Evolutionary conservation across 305 asterid genomes (phyloP).

Genomic region (Fraxinus sp.): DNA sequence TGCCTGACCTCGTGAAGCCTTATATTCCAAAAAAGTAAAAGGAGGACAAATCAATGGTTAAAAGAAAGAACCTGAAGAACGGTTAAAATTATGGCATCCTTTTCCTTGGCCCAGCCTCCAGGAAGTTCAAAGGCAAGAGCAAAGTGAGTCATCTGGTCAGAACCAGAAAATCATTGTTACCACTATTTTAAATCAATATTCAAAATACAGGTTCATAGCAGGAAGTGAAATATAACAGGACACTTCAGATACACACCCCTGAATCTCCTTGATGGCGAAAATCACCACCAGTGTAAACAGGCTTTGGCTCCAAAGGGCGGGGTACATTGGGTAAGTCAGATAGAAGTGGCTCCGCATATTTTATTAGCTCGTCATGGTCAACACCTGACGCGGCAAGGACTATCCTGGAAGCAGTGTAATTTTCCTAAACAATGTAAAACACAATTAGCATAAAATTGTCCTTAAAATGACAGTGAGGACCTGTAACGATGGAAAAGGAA

Average conservation of each 20-base stretch:
- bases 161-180: constrained; percentile 18
- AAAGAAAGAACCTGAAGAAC: constrained; percentile 75
- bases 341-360: constrained; percentile 77
- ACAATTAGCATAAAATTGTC: constrained; percentile 19
- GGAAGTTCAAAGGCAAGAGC: constrained; percentile 97
- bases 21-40: neutral
- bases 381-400: constrained; percentile 95
- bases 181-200: constrained; percentile 11
- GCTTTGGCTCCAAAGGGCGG: constrained; percentile 47
- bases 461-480: constrained; percentile 3
- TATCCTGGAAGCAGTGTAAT: constrained; percentile 84
- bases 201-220: constrained; percentile 14
- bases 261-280: constrained; percentile 78
- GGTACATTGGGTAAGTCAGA: constrained; percentile 63
- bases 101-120: constrained; percentile 86
- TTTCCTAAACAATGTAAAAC: constrained; percentile 48
- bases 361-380: constrained; percentile 78
- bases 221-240: constrained; percentile 13
- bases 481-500: neutral
- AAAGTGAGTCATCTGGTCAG: constrained; percentile 72
- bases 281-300: constrained; percentile 89
- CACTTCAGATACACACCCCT: constrained; percentile 62
- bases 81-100: constrained; percentile 68
- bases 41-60: neutral
- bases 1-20: constrained; percentile 8